Evolutionary conservation across 768 basidiomycete species (phyloP), one percentile per base, ranked within the genome.

Genomic region (Dacryopinax primogenitus): DNA sequence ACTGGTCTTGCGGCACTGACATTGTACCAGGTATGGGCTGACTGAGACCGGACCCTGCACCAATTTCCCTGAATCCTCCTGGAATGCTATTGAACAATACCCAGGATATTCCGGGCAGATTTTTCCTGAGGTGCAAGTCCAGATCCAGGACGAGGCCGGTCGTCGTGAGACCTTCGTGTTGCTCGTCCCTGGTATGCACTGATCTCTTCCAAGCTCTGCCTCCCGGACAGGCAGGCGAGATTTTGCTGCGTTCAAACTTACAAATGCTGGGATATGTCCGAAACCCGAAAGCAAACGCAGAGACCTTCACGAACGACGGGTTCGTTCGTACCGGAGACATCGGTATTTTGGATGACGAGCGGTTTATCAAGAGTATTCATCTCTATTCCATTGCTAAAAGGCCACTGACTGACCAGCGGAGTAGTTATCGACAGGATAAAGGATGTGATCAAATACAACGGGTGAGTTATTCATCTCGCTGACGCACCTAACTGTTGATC

Each of bases 271-370:
- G 69, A n/a, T 73, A 73, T 47, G 65, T 73, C 33, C 63, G 69
- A 65, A 70, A 70, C 63, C 63, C 64, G 1, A 18, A 41, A 28
- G 71, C 71, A 21, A 72, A 70, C 1, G 35, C 23, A 18, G 72
- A 71, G 41, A 58, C 69, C 1, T 65, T 73, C 51, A 47, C 36
- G 23, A 63, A 66, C 11, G 70, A 71, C 37, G 66, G 67, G 2
- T 71, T 70, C 70, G 68, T 73, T 67, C 67, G 68, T 33, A 70
- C 72, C 1, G 72, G 72, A 33, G 72, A 72, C 64, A 58, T 71
- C 9, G 72, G 72, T 28, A 70, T 67, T 30, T 37, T 72, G 11
- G 32, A 6, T 26, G 66, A 72, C 58, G 23, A 63, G 1, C 44
- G 66, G 0, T 69, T 66, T 21, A 66, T 58, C 51, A 58, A 58